Evolutionary conservation across 2,329 filamentous ascomycete genomes (phyloP), one percentile per base, ranked within the genome.

Genomic region (Talaromyces sp.): DNA sequence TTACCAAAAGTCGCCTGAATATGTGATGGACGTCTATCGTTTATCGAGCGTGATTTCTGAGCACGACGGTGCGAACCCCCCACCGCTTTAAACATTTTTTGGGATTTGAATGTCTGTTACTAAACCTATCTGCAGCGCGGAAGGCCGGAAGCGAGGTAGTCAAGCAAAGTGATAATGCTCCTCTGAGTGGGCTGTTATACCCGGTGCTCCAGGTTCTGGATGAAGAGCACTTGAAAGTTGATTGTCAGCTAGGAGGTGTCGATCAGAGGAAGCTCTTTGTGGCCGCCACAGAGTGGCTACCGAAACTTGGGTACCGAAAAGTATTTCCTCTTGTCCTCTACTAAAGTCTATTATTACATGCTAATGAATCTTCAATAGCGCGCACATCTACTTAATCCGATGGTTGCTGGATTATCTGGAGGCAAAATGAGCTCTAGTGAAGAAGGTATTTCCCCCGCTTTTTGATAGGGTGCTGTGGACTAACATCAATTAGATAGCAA

Each of bases 111-210:
- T n/a, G n/a, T n/a, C n/a, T n/a, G n/a, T n/a, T n/a, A n/a, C n/a
- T n/a, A n/a, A n/a, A n/a, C n/a, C n/a, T n/a, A n/a, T n/a, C n/a
- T n/a, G n/a, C n/a, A n/a, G n/a, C 51, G 2, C 22, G 25, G 17
- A 93, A 91, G 75, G 92, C 93, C 0, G 93, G 93, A 40, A 89
- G 91, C 1, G 94, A 97, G 75, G 85, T 97, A 6, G 93, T 99
- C 64, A 97, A 97, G 81, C 91, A 97, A 78, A 85, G 87, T 3
- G 83, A 84, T 57, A 91, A 93, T 67, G 84, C 88, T 9, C 83
- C 88, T 2, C 72, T 95, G 57, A 85, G 82, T 58, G 89, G 89
- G 1, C 80, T 93, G 11, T 82, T 93, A 62, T 95, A 95, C 79
- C 89, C 90, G 0, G 80, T 95, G 50, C 87, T 99, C 75, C 94